Conservation (phyloP, 2,329 filamentous ascomycete species). For the Fusarium azukiicola region DNA sequence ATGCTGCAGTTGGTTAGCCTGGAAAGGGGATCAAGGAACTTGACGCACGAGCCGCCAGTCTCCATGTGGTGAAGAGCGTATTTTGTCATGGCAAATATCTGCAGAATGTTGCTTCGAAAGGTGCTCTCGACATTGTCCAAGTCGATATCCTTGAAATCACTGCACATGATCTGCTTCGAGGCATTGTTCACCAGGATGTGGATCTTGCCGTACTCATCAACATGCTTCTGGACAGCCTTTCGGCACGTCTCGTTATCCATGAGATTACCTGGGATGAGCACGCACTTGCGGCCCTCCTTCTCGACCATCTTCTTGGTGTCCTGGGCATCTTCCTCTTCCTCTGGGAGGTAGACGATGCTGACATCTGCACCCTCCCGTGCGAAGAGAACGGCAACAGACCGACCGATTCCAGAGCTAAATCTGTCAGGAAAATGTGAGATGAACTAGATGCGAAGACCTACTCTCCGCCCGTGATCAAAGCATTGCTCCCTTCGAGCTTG, state of each 20-base stretch:
- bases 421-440: too few relatives aligned
- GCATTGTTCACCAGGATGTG: constrained; percentile 80
- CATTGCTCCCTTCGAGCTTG: constrained; percentile 73
- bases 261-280: constrained; percentile 71
- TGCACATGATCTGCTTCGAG: constrained; percentile 75
- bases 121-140: constrained; percentile 76
- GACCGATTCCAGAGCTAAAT: constrained; percentile 65
- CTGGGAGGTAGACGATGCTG: constrained; percentile 75
- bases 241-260: constrained; percentile 73
- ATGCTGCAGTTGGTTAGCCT: constrained; percentile 62
- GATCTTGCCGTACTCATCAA: constrained; percentile 70
- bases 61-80: constrained; percentile 77
- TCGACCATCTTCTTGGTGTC: constrained; percentile 75
- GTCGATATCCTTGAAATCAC: constrained; percentile 75
- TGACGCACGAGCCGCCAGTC: constrained; percentile 67
- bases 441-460: constrained; percentile 55
- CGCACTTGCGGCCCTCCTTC: constrained; percentile 69
- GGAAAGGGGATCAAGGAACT: too few relatives aligned
- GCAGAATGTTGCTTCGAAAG: constrained; percentile 64
- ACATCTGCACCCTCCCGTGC: constrained; percentile 79
- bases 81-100: constrained; percentile 80
- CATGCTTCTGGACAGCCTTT: constrained; percentile 73
- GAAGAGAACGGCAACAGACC: constrained; percentile 75
- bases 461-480: constrained; percentile 78
- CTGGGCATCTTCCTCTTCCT: constrained; percentile 77